phyloP scores from a whole-genome alignment of 768 basidiomycete species.

The Lactifluus subvellereus region DNA sequence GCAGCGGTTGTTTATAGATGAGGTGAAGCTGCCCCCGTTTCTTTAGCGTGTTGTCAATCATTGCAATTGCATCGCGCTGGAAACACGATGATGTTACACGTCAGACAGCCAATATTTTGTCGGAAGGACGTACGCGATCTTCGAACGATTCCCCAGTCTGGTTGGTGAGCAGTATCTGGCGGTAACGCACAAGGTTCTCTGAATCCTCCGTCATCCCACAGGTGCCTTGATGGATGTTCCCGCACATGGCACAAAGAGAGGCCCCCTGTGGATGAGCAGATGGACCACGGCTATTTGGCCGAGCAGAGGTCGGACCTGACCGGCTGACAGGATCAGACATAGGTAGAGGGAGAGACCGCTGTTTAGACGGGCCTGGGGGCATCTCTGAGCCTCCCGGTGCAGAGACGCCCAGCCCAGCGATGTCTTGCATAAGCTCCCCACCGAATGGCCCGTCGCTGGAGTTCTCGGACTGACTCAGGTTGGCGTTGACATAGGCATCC shows the following conservation, averaged over 20 bases:
- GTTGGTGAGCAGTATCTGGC: conserved; percentile 57
- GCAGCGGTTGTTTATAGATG: conserved; percentile 59
- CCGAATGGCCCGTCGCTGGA: conserved; percentile 2
- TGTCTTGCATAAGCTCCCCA: background rate
- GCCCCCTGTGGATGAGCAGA: conserved; percentile 15
- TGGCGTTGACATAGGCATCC: conserved; percentile 34
- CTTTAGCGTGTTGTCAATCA: conserved; percentile 61
- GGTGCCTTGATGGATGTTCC: conserved; percentile 32
- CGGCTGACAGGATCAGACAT: background rate
- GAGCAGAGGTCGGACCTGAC: background rate
- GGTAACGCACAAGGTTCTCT: conserved; percentile 62
- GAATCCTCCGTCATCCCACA: conserved; percentile 65
- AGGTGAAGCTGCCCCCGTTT: conserved; percentile 50
- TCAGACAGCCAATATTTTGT: conserved; percentile 4
- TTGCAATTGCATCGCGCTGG: conserved; percentile 58
- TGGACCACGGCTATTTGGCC: background rate
- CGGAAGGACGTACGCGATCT: conserved; percentile 44
- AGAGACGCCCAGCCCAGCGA: background rate
- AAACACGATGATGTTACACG: conserved; percentile 12
- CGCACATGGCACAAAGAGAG: conserved; percentile 57
- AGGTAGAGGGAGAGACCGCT: background rate
- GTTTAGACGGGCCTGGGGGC: background rate
- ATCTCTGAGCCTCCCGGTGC: background rate
- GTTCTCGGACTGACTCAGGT: conserved; percentile 11
- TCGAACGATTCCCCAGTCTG: conserved; percentile 63